Evolutionary conservation across 2,329 filamentous ascomycete species (phyloP), one percentile per base, ranked within the genome.

Genomic region (Dendrostoma leiphaemia): DNA sequence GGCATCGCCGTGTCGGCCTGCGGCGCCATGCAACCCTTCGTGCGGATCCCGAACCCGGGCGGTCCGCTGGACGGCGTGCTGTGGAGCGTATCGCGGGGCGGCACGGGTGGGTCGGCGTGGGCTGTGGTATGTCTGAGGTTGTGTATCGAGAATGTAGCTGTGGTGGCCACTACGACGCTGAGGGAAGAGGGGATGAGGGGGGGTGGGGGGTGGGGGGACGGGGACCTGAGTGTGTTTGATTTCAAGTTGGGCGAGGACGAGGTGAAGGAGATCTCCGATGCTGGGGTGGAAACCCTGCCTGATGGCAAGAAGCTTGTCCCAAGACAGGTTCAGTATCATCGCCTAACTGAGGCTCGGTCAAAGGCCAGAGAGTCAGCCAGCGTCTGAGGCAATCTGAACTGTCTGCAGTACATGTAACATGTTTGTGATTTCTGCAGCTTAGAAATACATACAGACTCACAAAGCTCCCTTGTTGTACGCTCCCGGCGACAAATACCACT

Each of bases 61-160:
- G 73, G 74, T 1, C 72, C 74, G 3, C 56, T 75, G 9, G 73
- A 76, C 54, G 58, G 37, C 0, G 60, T 65, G 2, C 72, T 74
- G n/a, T n/a, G 46, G 63, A 66, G 15, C 48, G 61, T 9, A 58
- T 77, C 6, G 69, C 72, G 1, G 64, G 65, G 23, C 84, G 84
- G 65, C 82, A 85, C 57, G 75, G 72, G n/a, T n/a, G n/a, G 9
- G 79, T 82, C 31, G 73, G 71, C 3, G 71, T 77, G 51, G n/a
- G 78, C 72, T 1, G 79, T 82, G 48, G 67, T 84, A 50, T 77
- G 79, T 13, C 66, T 85, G 56, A 68, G 81, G 56, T 85, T 81
- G 80, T 69, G 70, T 29, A 66, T 84, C 34, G 81, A 84, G 58
- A 78, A 81, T 61, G 80, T 76, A 10, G 64, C 81, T 41, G 74